phyloP scores from a whole-genome alignment of 345 rosid species.

The Populus davidiana region DNA sequence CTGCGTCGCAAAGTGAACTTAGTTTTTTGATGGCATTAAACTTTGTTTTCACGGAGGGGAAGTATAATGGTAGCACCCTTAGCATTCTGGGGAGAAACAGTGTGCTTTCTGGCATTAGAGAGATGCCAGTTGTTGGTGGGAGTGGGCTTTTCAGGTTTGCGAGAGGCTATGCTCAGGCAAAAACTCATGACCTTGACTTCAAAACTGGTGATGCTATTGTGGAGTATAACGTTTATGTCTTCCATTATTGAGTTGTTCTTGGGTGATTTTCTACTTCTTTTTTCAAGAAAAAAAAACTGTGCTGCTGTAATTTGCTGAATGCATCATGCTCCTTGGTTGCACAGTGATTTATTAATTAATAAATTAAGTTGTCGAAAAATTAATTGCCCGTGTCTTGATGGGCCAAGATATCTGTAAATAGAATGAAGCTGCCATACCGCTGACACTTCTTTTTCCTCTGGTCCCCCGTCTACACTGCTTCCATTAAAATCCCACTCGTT shows the following conservation, averaged over 20 bases:
- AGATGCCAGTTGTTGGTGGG: conserved; percentile 33
- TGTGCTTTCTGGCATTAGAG: conserved; percentile 10
- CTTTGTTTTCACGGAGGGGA: conserved; percentile 21
- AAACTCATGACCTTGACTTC: conserved; percentile 5
- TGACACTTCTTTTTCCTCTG: neutral
- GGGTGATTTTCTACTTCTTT: neutral
- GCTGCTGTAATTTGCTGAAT: too few species aligned
- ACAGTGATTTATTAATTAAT: neutral
- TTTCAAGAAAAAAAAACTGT: neutral
- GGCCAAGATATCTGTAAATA: neutral
- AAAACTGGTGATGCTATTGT: conserved; percentile 3
- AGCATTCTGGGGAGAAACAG: conserved; percentile 20
- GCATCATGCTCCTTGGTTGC: neutral
- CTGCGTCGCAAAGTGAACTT: conserved; percentile 11
- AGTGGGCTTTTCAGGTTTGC: conserved; percentile 27
- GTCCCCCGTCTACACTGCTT: too few species aligned
- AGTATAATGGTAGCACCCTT: conserved; percentile 31
- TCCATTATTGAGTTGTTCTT: conserved; percentile 15
- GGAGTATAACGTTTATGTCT: conserved; percentile 23
- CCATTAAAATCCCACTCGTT: neutral
- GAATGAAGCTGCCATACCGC: neutral
- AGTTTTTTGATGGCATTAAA: conserved; percentile 16
- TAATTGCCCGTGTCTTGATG: neutral
- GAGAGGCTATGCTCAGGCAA: conserved; percentile 23
- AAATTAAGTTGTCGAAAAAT: too few species aligned